Evolutionary conservation across 805 yeast genomes (phyloP), one percentile per base, ranked within the genome.

Genomic region (Pachysolen tannophilus): DNA sequence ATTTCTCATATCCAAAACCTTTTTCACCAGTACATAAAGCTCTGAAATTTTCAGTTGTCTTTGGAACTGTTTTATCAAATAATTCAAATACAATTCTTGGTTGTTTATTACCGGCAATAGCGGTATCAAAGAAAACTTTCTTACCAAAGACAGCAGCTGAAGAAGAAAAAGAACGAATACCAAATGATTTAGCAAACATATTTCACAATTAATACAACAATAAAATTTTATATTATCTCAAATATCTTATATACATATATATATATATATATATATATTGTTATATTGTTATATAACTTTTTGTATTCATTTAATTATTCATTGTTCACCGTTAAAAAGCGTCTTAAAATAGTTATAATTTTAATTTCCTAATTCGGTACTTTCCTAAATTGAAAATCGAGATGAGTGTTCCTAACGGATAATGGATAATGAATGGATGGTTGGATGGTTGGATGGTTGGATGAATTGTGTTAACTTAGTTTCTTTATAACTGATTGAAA

Each of bases 11-110:
- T 42, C 95, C 95, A 53, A 67, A 83, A 43, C 97, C 97, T 75
- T 86, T 82, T 69, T 85, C 95, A 50, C 96, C 95, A 44, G 95
- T 81, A 58, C 82, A 75, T 50, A 81, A 61, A 38, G 87, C 86
- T 67, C 83, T 73, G 73, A 81, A 81, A 63, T 81, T 81, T 61
- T 78, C 86, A 48, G 83, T 70, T 34, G 88, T 81, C 71, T 80
- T 80, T 61, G 90, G 90, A 50, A 69, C 81, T 9, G 33, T 17
- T 28, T 53, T 56, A 36, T 53, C 58, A 35, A 48, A 53, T 23
- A 53, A 30, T 40, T 53, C 57, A 30, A 53, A 53, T 37, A 52
- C 55, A 30, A 54, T 53, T 51, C 58, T 60, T 40, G 67, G 69
- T 42, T 62, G 60, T 45, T 62, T 63, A 41, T 57, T 59, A 41